phyloP scores from a whole-genome alignment of 1,284 basidiomycete species.

The Wolfiporia cocos region DNA sequence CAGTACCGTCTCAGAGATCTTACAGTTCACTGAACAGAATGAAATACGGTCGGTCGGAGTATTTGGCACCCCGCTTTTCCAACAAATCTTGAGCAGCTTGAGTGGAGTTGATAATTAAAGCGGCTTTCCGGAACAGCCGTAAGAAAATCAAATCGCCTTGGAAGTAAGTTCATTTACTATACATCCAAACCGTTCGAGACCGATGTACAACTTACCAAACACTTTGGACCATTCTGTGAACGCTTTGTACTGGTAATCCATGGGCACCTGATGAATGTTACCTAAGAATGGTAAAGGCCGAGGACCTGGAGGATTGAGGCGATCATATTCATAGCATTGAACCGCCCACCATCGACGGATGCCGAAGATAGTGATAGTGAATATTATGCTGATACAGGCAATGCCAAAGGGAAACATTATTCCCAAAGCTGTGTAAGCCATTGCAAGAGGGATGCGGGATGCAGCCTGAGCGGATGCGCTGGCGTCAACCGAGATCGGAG shows the following conservation, averaged over 20 bases:
- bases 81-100: conserved; percentile 32
- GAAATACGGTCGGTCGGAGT: conserved; percentile 29
- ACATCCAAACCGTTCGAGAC: too few species aligned
- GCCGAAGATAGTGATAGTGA: background rate
- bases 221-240: conserved; percentile 12
- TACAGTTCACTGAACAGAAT: background rate
- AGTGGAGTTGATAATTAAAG: conserved; percentile 31
- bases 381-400: background rate
- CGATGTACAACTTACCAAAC: conserved; percentile 15
- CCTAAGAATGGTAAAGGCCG: background rate
- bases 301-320: background rate
- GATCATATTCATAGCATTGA: background rate
- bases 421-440: too few species aligned
- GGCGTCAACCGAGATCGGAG: too few species aligned
- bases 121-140: conserved; percentile 27
- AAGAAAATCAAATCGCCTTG: conserved; percentile 26
- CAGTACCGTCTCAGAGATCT: background rate
- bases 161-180: too few species aligned
- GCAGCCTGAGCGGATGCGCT: too few species aligned
- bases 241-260: background rate
- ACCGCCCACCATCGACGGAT: background rate
- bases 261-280: background rate
- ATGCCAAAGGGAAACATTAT: too few species aligned
- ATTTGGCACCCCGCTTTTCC: conserved; percentile 33
- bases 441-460: too few species aligned